Evolutionary conservation across 1,284 basidiomycete genomes (phyloP), one percentile per base, ranked within the genome.

Genomic region (Apiotrichum veenhuisii): DNA sequence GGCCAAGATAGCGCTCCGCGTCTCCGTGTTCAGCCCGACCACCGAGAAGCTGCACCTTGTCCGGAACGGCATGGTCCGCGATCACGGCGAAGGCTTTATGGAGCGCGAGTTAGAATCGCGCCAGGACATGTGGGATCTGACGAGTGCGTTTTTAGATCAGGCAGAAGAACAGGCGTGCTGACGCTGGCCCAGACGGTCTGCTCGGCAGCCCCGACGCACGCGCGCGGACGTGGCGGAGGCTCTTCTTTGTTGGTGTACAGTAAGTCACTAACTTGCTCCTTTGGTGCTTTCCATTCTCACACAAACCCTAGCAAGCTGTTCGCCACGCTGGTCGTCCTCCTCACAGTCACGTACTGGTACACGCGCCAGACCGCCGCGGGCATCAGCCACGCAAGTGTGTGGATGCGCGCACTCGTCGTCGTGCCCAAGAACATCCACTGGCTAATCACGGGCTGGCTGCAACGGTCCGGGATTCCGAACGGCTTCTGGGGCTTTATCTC

Each of bases 341-440:
- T 47, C 11, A 47, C 30, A 4, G 30, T 36, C 45, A 5, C 30
- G 5, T 47, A 47, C 45, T 47, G 45, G 45, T 47, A 47, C 45
- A 47, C 45, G 15, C 45, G 45, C 45, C 20, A 18, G 4, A 47
- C 45, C 14, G 45, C 45, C 17, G 45, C 45, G 3, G 45, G 45
- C n/a, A 47, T 47, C 45, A 47, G 45, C 30, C 45, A 47, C 33
- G 45, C 45, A 9, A 26, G 18, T 18, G 20, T 47, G 30, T 47
- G 45, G 45, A 47, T 47, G 27, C 45, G 45, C 9, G 45, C 30
- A 5, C n/a, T 47, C 10, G 45, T 47, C 10, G 45, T 47, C 12
- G 14, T 47, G 3, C 45, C 45, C 12, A 33, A 14, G 9, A 18
- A 26, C 5, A 47, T 47, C 45, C 45, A 47, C 43, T 47, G 17